Conservation (phyloP, 176 grass and related monocot genomes). For the Microstegium vimineum region DNA sequence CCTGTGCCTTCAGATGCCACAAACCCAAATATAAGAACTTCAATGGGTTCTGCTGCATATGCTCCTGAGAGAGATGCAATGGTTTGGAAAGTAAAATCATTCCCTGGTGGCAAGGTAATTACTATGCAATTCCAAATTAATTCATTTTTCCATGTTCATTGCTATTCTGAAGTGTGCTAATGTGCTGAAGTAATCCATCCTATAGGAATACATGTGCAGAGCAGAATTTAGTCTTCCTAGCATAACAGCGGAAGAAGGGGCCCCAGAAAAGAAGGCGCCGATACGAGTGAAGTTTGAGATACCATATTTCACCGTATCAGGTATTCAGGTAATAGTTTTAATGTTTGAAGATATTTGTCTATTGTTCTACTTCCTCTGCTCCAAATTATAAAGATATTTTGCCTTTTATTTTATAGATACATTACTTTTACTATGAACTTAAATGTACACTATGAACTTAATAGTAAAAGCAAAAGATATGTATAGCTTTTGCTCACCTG, state of each 20-base stretch:
- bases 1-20: constrained; percentile 95
- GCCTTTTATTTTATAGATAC: neutral
- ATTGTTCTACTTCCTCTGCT: neutral
- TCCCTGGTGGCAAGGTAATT: constrained; percentile 96
- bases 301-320: constrained; percentile 96
- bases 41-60: constrained; percentile 98
- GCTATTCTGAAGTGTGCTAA: constrained; percentile 6
- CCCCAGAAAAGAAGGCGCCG: constrained; percentile 89
- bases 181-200: constrained; percentile 12
- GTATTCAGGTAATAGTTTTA: constrained; percentile 75
- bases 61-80: constrained; percentile 95
- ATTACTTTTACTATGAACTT: no score
- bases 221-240: constrained; percentile 99
- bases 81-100: constrained; percentile 99
- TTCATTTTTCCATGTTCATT: neutral
- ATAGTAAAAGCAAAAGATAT: neutral
- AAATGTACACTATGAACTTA: no score
- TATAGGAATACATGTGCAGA: constrained; percentile 97
- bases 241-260: constrained; percentile 87
- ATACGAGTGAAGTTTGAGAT: constrained; percentile 99
- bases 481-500: no score
- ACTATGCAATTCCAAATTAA: neutral
- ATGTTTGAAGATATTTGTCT: neutral
- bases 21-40: constrained; percentile 93
- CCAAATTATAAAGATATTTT: neutral